Base-by-base conservation (phyloP, 176 grass and related monocot genomes). In the Leersia perrieri region DNA sequence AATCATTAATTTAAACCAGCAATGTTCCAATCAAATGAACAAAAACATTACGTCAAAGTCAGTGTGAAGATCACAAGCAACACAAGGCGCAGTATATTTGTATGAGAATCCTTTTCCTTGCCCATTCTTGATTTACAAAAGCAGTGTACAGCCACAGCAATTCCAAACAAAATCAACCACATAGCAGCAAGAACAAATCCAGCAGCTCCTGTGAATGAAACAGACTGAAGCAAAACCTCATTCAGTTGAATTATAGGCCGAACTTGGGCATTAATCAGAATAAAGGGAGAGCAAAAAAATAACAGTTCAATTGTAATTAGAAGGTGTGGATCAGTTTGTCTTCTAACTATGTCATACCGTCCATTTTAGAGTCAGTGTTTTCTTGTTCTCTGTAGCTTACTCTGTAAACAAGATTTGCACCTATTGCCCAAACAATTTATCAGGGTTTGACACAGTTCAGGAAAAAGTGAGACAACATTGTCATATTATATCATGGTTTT, bases 141-240 rank as follows among this genome's bases (percentile, higher is more conserved):
- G 70, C 88, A 85, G 80, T 73, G 51, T 77, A 47, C 82, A 82
- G 66, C 82, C 7, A 57, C 68, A 58, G 88, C 86, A 61, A 86
- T 65, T 42, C 90, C 90, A 40, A 98, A 95, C 7, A 77, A 86
- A 70, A 91, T 34, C 63, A 93, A 86, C 90, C 92, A 98, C 18
- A 88, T 30, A 8, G 45, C 76, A 60, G 84, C 88, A 78, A 98
- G 79, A 63, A 89, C 22, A 83, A 97, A 86, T 38, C 94, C 94
- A 80, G 87, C 73, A 88, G 76, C 42, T 66, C 94, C 94, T 86
- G 91, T 97, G 70, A 94, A 94, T 45, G 85, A 88, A 86, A 97
- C 91, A 74, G 94, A 97, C 94, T 97, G 85, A 84, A 91, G 78
- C 15, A 78, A 78, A 42, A 83, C 77, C 80, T 78, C 80, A 45